These are phyloP conservation scores for Magnusiomyces fungicola DNA, from an alignment of 1,139 yeast genomes.

Conservation along the genomic window DNA sequence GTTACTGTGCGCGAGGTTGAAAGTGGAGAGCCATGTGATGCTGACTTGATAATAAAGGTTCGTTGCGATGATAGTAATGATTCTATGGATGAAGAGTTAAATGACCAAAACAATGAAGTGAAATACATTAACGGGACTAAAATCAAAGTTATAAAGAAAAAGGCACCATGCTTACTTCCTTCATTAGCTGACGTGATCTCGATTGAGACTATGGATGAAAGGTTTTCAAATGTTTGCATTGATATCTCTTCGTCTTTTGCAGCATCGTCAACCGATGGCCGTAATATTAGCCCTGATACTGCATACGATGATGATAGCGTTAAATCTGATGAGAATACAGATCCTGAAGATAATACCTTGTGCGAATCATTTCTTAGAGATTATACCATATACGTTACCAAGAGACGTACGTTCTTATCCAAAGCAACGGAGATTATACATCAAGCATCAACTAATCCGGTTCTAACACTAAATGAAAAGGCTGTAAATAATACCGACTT, in stretches of 20 bases:
- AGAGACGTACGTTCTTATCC: not conserved
- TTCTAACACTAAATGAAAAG: no score
- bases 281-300: no score
- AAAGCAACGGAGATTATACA: slow-evolving; percentile 4
- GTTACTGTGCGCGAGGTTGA: slow-evolving; percentile 64
- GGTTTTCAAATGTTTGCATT: not conserved
- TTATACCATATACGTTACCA: slow-evolving; percentile 2
- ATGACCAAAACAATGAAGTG: not conserved
- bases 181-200: not conserved
- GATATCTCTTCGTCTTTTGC: not conserved
- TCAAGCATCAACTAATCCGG: no score
- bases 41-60: slow-evolving; percentile 40
- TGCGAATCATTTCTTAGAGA: slow-evolving; percentile 1
- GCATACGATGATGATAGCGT: no score
- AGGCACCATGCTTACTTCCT: slow-evolving; percentile 3
- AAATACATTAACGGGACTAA: not conserved
- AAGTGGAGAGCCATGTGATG: slow-evolving; percentile 35
- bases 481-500: no score
- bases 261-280: not conserved
- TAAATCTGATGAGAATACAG: not conserved
- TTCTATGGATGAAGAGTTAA: no score
- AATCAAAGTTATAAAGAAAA: not conserved
- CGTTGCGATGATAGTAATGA: not conserved
- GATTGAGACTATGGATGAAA: not conserved
- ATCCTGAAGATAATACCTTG: not conserved